Percentiles rank a stretch among this genome's conserved stretches.
phyloP scores from a whole-genome alignment of 2,329 filamentous ascomycete species.

The Colletotrichum cereale region DNA sequence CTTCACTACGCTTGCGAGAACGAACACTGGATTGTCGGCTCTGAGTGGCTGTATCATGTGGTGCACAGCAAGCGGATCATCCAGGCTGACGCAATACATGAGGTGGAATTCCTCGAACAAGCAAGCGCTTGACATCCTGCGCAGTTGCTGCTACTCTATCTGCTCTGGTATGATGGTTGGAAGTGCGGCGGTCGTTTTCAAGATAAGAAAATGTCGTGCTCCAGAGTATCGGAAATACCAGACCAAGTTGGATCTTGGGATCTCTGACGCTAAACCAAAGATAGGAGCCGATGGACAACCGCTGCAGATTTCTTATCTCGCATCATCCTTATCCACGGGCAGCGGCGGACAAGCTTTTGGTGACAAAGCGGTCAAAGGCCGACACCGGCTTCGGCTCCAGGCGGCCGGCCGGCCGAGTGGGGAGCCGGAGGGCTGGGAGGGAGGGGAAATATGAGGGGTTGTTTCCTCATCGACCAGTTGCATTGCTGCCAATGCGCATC shows the following conservation, averaged over 20 bases:
- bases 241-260: neutral
- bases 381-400: constrained; percentile 26
- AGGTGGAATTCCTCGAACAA: constrained; percentile 30
- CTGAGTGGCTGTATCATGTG: constrained; percentile 29
- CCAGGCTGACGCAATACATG: constrained; percentile 34
- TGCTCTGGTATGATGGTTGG: constrained; percentile 5
- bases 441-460: neutral
- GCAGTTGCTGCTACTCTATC: constrained; percentile 37
- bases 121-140: constrained; percentile 24
- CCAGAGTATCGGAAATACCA: constrained; percentile 21
- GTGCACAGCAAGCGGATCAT: constrained; percentile 25
- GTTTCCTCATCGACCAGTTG: constrained; percentile 19
- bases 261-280: constrained; percentile 26
- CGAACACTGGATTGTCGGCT: constrained; percentile 23
- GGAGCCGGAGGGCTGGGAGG: neutral
- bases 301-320: constrained; percentile 30
- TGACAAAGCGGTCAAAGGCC: constrained; percentile 12
- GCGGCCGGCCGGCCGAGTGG: constrained; percentile 9
- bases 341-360: constrained; percentile 16
- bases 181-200: constrained; percentile 7
- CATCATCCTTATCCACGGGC: constrained; percentile 15
- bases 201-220: constrained; percentile 21
- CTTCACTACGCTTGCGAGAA: constrained; percentile 34
- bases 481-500: constrained; percentile 21
- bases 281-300: constrained; percentile 28